These are phyloP conservation scores for Pseudocercospora vitis DNA, from an alignment of 2,329 filamentous ascomycete genomes.

Conservation along the genomic window DNA sequence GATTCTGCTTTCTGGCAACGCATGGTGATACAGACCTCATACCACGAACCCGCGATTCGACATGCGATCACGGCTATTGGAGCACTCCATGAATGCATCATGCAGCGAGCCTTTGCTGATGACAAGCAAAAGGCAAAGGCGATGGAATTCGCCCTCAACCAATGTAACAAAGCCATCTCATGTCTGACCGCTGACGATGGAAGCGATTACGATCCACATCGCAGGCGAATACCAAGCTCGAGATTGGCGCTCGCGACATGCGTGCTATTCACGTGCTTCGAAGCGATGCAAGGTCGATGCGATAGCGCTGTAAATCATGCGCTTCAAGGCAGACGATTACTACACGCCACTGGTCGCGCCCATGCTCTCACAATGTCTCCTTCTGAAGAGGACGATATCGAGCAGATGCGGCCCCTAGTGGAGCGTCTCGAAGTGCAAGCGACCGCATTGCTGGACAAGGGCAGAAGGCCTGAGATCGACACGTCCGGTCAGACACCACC, in stretches of 20 bases:
- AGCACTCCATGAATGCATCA: slow-evolving; percentile 37
- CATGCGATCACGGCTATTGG: slow-evolving; percentile 39
- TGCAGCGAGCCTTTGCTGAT: slow-evolving; percentile 35
- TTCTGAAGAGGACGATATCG: slow-evolving; percentile 34
- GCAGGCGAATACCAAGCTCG: slow-evolving; percentile 27
- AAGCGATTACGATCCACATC: slow-evolving; percentile 19
- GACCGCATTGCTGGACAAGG: slow-evolving; percentile 35
- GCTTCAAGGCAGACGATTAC: slow-evolving; percentile 32
- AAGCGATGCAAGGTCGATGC: slow-evolving; percentile 38
- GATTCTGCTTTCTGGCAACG: slow-evolving; percentile 37
- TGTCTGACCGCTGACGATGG: slow-evolving; percentile 32
- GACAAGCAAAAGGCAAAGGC: slow-evolving; percentile 35
- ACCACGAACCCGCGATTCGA: slow-evolving; percentile 36
- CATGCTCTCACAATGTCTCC: slow-evolving; percentile 27
- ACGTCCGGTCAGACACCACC: slow-evolving; percentile 30
- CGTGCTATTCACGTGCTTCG: slow-evolving; percentile 38
- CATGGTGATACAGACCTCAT: slow-evolving; percentile 37
- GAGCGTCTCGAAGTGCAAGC: slow-evolving; percentile 38
- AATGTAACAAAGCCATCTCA: slow-evolving; percentile 37
- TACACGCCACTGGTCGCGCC: slow-evolving; percentile 30
- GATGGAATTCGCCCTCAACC: slow-evolving; percentile 37
- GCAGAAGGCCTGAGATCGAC: slow-evolving; percentile 31
- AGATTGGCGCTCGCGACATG: slow-evolving; percentile 35
- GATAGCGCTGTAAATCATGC: slow-evolving; percentile 39
- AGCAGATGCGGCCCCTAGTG: slow-evolving; percentile 36